Conservation (phyloP, 2,329 filamentous ascomycete genomes). For the Magnaporthales sp. region DNA sequence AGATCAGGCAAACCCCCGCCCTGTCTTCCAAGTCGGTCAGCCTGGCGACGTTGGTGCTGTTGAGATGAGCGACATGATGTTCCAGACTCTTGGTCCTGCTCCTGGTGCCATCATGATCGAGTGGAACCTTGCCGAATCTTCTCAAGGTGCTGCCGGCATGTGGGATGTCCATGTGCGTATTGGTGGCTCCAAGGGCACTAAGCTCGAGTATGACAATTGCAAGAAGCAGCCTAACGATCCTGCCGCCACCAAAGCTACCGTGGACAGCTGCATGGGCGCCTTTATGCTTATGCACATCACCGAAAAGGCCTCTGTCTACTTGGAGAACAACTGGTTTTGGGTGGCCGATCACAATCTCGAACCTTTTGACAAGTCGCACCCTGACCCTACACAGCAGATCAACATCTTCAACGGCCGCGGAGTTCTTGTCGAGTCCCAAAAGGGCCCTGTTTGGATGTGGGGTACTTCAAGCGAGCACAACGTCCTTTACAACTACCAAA, state of each 20-base stretch:
- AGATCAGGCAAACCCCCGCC: constrained; percentile 65
- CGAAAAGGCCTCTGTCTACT: constrained; percentile 53
- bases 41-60: constrained; percentile 68
- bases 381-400: constrained; percentile 43
- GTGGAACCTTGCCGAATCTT: constrained; percentile 71
- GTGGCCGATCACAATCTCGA: constrained; percentile 87
- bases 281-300: constrained; percentile 64
- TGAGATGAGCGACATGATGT: constrained; percentile 81
- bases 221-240: constrained; percentile 60
- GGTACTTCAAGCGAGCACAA: constrained; percentile 63
- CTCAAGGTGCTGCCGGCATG: constrained; percentile 64
- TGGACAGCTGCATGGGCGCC: constrained; percentile 59
- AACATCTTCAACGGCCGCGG: constrained; percentile 85
- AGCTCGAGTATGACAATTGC: constrained; percentile 73
- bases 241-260: constrained; percentile 37
- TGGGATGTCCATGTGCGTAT: constrained; percentile 97
- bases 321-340: constrained; percentile 91
- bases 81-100: constrained; percentile 74
- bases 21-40: constrained; percentile 80
- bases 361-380: constrained; percentile 49
- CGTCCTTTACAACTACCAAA: constrained; percentile 75
- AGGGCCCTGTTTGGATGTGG: constrained; percentile 73
- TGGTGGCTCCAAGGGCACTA: constrained; percentile 75
- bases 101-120: constrained; percentile 85
- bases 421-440: constrained; percentile 64